phyloP scores from a whole-genome alignment of 345 rosid species.

The Populus ilicifolia region DNA sequence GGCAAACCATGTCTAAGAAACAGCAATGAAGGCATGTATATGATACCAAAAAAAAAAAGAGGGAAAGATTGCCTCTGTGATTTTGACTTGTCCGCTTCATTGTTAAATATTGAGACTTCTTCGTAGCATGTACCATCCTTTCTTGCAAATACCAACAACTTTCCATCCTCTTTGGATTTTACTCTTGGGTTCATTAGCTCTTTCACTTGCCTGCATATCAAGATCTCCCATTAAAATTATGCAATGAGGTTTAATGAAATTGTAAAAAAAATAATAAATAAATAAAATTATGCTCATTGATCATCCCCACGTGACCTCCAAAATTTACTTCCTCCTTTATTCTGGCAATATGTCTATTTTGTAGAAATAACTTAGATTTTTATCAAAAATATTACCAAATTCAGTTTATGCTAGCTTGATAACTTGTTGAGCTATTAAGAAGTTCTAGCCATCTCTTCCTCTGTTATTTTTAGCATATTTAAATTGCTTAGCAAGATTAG shows the following conservation, averaged over 20 bases:
- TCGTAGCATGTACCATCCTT: slow-evolving; percentile 12
- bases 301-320: neutral
- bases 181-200: neutral
- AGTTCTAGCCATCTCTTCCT: neutral
- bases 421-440: neutral
- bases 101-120: neutral
- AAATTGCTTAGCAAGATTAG: neutral
- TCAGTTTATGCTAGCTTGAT: neutral
- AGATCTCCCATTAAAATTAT: neutral
- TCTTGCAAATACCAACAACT: slow-evolving; percentile 10
- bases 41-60: neutral
- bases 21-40: neutral
- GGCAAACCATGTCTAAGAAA: neutral
- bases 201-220: neutral
- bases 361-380: too few relatives aligned
- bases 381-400: neutral
- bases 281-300: neutral
- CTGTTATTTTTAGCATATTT: neutral
- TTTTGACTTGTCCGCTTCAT: neutral
- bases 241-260: neutral
- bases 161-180: slow-evolving; percentile 1
- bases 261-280: too few relatives aligned
- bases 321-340: neutral
- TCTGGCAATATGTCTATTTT: neutral
- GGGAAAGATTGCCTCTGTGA: neutral